Evolutionary conservation across 106 monocot species (phyloP), one percentile per base, ranked within the genome.

Genomic region (Xerophyta viscosa): DNA sequence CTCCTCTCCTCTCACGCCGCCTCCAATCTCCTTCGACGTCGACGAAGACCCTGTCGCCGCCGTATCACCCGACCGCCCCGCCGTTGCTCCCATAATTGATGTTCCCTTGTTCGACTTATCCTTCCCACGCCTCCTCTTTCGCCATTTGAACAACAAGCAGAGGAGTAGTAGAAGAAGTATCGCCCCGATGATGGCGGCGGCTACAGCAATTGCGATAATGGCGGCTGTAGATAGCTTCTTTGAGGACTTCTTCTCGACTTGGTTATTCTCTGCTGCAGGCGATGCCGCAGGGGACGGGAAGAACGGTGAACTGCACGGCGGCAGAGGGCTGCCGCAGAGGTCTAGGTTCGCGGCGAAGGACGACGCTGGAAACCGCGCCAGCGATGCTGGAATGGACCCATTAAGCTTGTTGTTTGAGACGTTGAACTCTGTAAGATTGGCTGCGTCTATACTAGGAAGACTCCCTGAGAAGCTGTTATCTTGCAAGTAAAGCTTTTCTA

Each of bases 321-420:
- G 33, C 8, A 75, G 63, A 0, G 68, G 68, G 13, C 52, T 52
- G 1, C 75, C 75, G 46, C 75, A 75, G 46, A 75, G 75, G 6
- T 50, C 52, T 0, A 68, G 63, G 26, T 75, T 75, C 18, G 63
- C 75, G 46, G 52, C 50, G 46, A 75, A 75, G 6, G 75, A 58
- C 18, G 75, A 68, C 15, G 14, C 33, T 50, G 75, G 75, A 37
- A 75, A 75, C n/a, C 58, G 62, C 24, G 26, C 50, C 52, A 75
- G 43, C 17, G 75, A 17, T 26, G 26, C 33, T 3, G 75, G 75
- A 20, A 75, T 54, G 7, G 75, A 68, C 8, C 75, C 75, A 56
- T 75, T 67, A 20, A 75, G 64, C 12, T 29, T 20, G 46, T 75
- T 75, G 58, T 75, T 23, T 13, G 75, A 68, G 11, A 68, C 75